Percentiles rank a stretch among this genome's conserved stretches.
phyloP scores from a whole-genome alignment of 805 yeast species.

The Wickerhamomyces bisporus region DNA sequence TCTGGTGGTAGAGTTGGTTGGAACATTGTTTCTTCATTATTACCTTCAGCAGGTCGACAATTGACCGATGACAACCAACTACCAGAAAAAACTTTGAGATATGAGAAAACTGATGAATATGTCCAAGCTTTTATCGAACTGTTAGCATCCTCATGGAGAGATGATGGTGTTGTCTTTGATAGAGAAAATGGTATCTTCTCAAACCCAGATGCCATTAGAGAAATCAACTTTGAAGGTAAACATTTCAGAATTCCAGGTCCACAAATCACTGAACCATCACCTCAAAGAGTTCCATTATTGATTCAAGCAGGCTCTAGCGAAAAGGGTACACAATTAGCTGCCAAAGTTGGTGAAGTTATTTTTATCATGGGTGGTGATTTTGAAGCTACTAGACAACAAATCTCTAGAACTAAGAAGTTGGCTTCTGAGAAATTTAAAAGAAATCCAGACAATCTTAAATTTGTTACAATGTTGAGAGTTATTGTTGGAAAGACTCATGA shows the following conservation, averaged over 20 bases:
- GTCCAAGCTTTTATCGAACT: slow-evolving; percentile 1
- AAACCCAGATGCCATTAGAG: neutral
- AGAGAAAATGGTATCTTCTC: slow-evolving; percentile 1
- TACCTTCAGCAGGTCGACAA: neutral
- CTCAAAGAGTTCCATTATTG: slow-evolving; percentile 1
- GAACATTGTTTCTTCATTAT: neutral
- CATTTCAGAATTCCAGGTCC: slow-evolving; percentile 1
- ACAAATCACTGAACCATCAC: slow-evolving; percentile 1
- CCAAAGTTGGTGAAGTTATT: slow-evolving; percentile 1
- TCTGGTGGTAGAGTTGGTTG: slow-evolving; percentile 1
- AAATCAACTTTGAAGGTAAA: slow-evolving; percentile 1
- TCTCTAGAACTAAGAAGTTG: neutral
- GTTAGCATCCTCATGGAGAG: slow-evolving; percentile 1
- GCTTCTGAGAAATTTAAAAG: neutral
- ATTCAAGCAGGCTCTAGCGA: neutral
- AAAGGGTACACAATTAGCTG: neutral
- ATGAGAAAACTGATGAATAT: slow-evolving; percentile 1
- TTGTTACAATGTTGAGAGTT: neutral
- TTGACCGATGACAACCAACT: neutral
- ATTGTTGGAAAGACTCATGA: neutral
- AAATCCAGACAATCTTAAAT: neutral
- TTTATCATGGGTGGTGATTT: neutral
- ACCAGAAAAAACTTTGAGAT: neutral
- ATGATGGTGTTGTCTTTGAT: neutral
- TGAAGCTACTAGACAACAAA: neutral